Conservation (phyloP, 1,284 basidiomycete species). For the Microbotryomycetes sp. region DNA sequence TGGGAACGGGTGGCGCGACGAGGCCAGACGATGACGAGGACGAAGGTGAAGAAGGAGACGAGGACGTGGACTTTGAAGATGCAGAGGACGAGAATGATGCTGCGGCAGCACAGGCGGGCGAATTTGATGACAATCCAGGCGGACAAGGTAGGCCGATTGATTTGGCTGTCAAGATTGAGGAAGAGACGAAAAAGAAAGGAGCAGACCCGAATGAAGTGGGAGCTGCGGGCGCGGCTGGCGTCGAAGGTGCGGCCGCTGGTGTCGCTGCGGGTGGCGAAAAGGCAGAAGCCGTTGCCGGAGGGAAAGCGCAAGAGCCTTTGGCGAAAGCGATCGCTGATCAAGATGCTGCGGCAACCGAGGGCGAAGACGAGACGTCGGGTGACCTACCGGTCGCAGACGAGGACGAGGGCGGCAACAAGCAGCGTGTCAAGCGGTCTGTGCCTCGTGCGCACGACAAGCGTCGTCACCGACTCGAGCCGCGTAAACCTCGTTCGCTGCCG, state of each 20-base stretch:
- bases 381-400: neutral
- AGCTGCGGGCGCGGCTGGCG: slow-evolving; percentile 26
- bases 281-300: slow-evolving; percentile 5
- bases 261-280: slow-evolving; percentile 15
- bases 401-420: neutral
- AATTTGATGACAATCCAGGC: slow-evolving; percentile 34
- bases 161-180: slow-evolving; percentile 36
- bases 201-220: slow-evolving; percentile 41
- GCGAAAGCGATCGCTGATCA: neutral
- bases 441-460: slow-evolving; percentile 45
- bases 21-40: slow-evolving; percentile 31
- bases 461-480: slow-evolving; percentile 46
- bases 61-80: slow-evolving; percentile 7
- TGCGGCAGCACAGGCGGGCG: slow-evolving; percentile 17
- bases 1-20: neutral
- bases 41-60: slow-evolving; percentile 15
- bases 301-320: neutral
- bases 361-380: neutral
- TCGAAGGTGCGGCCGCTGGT: slow-evolving; percentile 26
- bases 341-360: slow-evolving; percentile 4
- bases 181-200: slow-evolving; percentile 10
- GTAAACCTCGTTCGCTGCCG: slow-evolving; percentile 51
- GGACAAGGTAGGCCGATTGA: slow-evolving; percentile 38
- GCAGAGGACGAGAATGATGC: slow-evolving; percentile 28
- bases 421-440: neutral